These are phyloP conservation scores for Yarrowia keelungensis DNA, from an alignment of 805 yeast species.

Conservation along the genomic window DNA sequence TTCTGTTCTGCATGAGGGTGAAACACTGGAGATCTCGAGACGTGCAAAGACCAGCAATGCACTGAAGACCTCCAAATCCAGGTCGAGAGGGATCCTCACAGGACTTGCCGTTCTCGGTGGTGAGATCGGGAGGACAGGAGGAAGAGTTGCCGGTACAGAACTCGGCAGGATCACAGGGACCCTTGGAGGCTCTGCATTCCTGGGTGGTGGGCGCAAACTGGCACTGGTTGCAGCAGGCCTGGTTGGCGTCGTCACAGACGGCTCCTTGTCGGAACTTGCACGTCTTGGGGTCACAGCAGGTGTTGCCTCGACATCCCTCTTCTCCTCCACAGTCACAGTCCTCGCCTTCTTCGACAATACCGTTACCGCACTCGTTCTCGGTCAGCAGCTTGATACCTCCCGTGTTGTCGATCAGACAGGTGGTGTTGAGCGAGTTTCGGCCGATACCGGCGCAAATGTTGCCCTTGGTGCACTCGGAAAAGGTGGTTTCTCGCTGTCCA, in stretches of 20 bases:
- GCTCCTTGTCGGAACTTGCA: conserved; percentile 45
- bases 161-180: conserved; percentile 50
- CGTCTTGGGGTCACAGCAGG: conserved; percentile 50
- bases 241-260: conserved; percentile 39
- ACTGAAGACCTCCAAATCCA: conserved; percentile 40
- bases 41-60: conserved; percentile 51
- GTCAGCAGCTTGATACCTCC: conserved; percentile 47
- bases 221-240: conserved; percentile 48
- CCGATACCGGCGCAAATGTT: conserved; percentile 49
- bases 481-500: conserved; percentile 45
- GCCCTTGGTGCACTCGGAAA: conserved; percentile 50
- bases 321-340: conserved; percentile 53
- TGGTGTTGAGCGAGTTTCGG: conserved; percentile 46
- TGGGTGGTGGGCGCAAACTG: conserved; percentile 46
- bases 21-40: conserved; percentile 51
- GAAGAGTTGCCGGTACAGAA: conserved; percentile 50
- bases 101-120: conserved; percentile 46
- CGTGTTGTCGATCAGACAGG: conserved; percentile 48
- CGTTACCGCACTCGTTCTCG: conserved; percentile 51
- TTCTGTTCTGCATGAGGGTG: conserved; percentile 45
- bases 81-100: conserved; percentile 43
- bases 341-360: conserved; percentile 53
- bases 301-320: conserved; percentile 47
- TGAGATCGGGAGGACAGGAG: conserved; percentile 47
- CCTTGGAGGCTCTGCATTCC: conserved; percentile 48